These are phyloP conservation scores for Haplosporangium sp. DNA, from an alignment of 371 early-diverging fungal genomes.

Conservation along the genomic window DNA sequence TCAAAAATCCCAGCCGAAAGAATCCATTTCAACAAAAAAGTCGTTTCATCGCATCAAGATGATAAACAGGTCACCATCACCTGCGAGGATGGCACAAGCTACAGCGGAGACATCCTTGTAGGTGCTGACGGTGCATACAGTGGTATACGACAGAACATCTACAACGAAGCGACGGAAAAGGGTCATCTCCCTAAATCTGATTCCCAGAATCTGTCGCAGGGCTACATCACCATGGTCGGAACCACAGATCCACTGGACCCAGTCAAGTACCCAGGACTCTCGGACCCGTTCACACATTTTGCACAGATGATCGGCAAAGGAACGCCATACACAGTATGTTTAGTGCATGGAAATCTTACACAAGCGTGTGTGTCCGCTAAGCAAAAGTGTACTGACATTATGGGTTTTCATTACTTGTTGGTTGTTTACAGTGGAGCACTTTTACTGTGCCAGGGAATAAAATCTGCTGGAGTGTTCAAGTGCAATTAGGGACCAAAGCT, in stretches of 20 bases:
- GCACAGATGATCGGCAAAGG: constrained; percentile 15
- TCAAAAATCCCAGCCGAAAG: constrained; percentile 7
- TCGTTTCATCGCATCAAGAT: constrained; percentile 5
- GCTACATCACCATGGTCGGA: constrained; percentile 19
- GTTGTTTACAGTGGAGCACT: constrained; percentile 10
- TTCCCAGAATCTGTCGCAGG: constrained; percentile 1
- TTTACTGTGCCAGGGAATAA: constrained; percentile 17
- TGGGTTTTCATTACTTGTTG: neutral
- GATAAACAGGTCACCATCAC: constrained; percentile 5
- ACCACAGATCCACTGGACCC: constrained; percentile 19
- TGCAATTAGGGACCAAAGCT: constrained; percentile 7
- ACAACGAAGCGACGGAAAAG: neutral
- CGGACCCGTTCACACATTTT: neutral
- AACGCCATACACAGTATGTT: constrained; percentile 9
- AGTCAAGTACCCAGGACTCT: constrained; percentile 6
- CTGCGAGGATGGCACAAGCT: constrained; percentile 8
- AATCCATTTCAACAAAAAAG: constrained; percentile 18
- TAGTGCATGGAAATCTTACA: no score
- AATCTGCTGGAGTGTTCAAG: constrained; percentile 19
- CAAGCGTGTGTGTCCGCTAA: no score
- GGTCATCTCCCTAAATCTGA: constrained; percentile 5
- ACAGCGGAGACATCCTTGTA: constrained; percentile 11
- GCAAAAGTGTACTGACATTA: neutral
- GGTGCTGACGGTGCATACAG: constrained; percentile 33
- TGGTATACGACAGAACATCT: constrained; percentile 11